Base-by-base conservation (phyloP, 208 protist species). In the Trypanosoma caninum region DNA sequence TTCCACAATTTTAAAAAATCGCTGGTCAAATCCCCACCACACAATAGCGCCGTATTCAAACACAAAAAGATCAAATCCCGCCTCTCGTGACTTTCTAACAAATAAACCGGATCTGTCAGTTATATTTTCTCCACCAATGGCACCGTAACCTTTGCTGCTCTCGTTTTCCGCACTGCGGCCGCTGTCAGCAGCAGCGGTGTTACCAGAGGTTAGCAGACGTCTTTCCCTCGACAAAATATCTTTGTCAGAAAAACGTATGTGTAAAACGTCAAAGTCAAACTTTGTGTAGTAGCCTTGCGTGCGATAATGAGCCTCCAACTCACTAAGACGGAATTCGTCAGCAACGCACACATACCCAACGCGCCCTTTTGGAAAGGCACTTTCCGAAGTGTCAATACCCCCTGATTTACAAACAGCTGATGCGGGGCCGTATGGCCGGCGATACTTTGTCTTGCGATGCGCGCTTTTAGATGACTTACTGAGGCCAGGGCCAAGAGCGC, bases 11-110 rank as follows among this genome's bases (percentile, higher is more conserved):
- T 87, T 91, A 48, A 87, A 88, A 67, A 80, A 88, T 35, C 77
- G 74, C 57, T 86, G 75, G 48, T 86, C 76, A 55, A 84, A 86
- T 23, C 84, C 84, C 81, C 84, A 91, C 84, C 84, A 91, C 14
- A 91, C 84, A 38, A 91, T 75, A 0, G 81, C 80, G 11, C 84
- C 84, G 50, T 88, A 88, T 3, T 74, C 72, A 59, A 91, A 91
- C 11, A 91, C 65, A 54, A 91, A 91, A 18, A 91, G 76, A 56
- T 91, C 84, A 60, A 91, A 91, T 30, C 69, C 69, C n/a, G 58
- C 52, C 20, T 73, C 57, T 9, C 65, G 42, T 2, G 28, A 48
- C 3, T 65, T 48, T 28, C 69, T 74, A 14, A 28, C 2, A 35
- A 11, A 14, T 47, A 48, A 8, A 31, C 57, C 44, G 40, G 28